Conservation (phyloP, 2,329 filamentous ascomycete species). For the Penicillium sp. region DNA sequence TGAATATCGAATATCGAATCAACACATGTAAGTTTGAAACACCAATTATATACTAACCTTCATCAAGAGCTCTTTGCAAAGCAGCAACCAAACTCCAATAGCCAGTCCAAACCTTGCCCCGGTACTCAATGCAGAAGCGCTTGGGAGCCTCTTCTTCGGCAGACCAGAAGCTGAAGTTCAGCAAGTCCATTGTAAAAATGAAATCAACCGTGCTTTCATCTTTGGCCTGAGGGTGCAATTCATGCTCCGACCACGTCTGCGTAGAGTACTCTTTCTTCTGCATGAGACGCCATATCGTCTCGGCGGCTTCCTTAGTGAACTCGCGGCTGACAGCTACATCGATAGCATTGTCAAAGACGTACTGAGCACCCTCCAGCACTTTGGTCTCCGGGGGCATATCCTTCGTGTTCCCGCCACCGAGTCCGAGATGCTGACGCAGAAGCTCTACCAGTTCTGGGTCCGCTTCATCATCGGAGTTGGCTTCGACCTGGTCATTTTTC, state of each 20-base stretch:
- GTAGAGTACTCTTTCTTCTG: slow-evolving; percentile 80
- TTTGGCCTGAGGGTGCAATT: slow-evolving; percentile 82
- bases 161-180: slow-evolving; percentile 98
- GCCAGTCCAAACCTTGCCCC: slow-evolving; percentile 80
- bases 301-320: slow-evolving; percentile 79
- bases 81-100: slow-evolving; percentile 94
- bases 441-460: slow-evolving; percentile 86
- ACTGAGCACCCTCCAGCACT: slow-evolving; percentile 79
- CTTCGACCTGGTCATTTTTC: slow-evolving; percentile 24
- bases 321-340: slow-evolving; percentile 87
- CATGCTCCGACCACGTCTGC: slow-evolving; percentile 82
- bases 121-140: slow-evolving; percentile 81
- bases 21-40: background rate
- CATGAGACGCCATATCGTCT: slow-evolving; percentile 79
- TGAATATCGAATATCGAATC: slow-evolving; percentile 35
- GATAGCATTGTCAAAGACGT: slow-evolving; percentile 87
- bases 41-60: slow-evolving; percentile 58
- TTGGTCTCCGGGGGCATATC: slow-evolving; percentile 70
- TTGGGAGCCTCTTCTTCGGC: slow-evolving; percentile 64
- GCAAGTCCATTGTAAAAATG: slow-evolving; percentile 94
- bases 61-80: slow-evolving; percentile 82
- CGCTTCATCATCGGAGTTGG: slow-evolving; percentile 88
- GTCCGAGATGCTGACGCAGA: slow-evolving; percentile 74
- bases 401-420: slow-evolving; percentile 58
- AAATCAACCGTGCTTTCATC: slow-evolving; percentile 82